Conservation (phyloP, 306 rosid genomes). For the Quercus glauca region DNA sequence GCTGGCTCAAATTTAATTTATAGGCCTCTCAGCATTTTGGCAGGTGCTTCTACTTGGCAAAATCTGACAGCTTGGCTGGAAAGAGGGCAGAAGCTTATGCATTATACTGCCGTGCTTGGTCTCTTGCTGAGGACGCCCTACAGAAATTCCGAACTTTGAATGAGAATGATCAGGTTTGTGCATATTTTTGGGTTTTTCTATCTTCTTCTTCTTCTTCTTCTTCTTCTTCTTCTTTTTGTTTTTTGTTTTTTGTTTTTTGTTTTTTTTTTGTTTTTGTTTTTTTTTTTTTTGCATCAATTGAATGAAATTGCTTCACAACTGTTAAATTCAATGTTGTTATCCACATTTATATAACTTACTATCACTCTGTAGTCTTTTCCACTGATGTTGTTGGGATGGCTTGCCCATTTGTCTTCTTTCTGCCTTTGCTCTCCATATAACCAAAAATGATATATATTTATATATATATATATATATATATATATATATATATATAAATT, state of each 20-base stretch:
- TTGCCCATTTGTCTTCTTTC: background rate
- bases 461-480: no score
- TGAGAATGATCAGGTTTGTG: conserved; percentile 33
- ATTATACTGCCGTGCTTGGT: conserved; percentile 63
- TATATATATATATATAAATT: no score
- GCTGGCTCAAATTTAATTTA: background rate
- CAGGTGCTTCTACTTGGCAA: conserved; percentile 93
- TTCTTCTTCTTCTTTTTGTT: no score
- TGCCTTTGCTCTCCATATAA: background rate
- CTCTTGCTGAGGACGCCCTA: conserved; percentile 44
- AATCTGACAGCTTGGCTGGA: conserved; percentile 87
- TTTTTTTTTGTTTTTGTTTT: no score
- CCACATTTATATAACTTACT: background rate
- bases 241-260: no score
- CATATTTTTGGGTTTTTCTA: background rate
- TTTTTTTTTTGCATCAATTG: background rate
- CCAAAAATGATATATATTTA: no score
- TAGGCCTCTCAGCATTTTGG: conserved; percentile 7
- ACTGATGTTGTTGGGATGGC: background rate
- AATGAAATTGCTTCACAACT: background rate
- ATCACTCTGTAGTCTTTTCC: background rate
- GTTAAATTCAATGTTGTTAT: background rate
- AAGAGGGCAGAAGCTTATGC: conserved; percentile 92
- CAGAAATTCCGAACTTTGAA: conserved; percentile 21
- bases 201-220: no score